Base-by-base conservation (phyloP, 2,329 filamentous ascomycete genomes). In the Plenodomus lindquistii region DNA sequence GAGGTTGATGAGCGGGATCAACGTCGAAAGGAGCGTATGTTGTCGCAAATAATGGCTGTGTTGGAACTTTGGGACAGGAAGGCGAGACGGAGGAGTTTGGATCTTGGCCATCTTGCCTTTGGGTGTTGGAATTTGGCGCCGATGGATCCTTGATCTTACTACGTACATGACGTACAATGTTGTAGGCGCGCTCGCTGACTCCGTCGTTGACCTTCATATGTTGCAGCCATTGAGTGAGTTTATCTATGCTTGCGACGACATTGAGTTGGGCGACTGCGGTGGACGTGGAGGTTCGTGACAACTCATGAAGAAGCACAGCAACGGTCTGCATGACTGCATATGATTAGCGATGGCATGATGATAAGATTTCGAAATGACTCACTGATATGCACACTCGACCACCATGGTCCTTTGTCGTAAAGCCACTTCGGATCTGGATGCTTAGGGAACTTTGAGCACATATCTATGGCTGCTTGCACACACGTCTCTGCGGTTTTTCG, bases 251-350 rank as follows among this genome's bases (percentile, higher is more conserved):
- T 8, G 58, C 44, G 2, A 45, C 34, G 3, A 72, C 44, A 3
- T 70, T 39, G 21, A 63, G 52, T 13, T 64, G 57, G 11, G 55
- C 52, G 19, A 62, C 49, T 1, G 52, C 45, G 42, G 66, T 48
- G 46, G 71, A 68, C 4, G 49, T 48, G 7, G 50, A 41, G 2
- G 59, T 44, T 40, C 66, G 63, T 1, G 66, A 67, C 18, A 74
- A 44, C 48, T 74, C 73, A 10, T 71, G 59, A 40, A 75, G 61
- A 11, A 75, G 52, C 11, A 75, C 59, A 1, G 67, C 63, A 2
- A 67, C 57, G 2, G 72, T 68, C 54, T 75, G 73, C 62, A 75
- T 71, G 7, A 76, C 54, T 55, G n/a, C 18, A 8, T 11, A 21
- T 2, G 27, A 18, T 57, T 40, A 54, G 46, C 4, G 7, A 31